Conservation (phyloP, 1,284 basidiomycete genomes). For the Trametes polyzona region DNA sequence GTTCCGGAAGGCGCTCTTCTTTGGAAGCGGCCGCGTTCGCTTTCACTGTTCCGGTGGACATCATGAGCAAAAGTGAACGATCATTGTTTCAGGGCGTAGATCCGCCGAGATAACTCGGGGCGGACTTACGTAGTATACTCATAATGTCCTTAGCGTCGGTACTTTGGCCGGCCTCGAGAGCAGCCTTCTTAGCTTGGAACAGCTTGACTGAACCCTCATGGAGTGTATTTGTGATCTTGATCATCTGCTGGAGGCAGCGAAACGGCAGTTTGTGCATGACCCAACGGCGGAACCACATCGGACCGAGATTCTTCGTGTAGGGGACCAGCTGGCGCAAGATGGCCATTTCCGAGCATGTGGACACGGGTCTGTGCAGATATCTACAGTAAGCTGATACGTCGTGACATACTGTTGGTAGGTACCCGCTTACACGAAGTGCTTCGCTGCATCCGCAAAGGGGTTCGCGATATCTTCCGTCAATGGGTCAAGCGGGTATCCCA, state of each 20-base stretch:
- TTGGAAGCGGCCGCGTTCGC: constrained; percentile 28
- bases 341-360: background rate
- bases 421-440: background rate
- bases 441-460: constrained; percentile 1
- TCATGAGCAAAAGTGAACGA: no score
- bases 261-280: constrained; percentile 40
- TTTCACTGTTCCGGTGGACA: constrained; percentile 22
- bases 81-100: constrained; percentile 17
- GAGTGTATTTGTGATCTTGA: constrained; percentile 43
- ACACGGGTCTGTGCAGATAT: background rate
- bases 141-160: constrained; percentile 47
- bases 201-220: constrained; percentile 41
- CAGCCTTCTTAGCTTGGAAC: constrained; percentile 41
- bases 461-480: constrained; percentile 27
- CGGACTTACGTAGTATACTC: constrained; percentile 41
- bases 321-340: constrained; percentile 28
- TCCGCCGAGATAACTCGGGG: background rate
- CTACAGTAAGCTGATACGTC: background rate
- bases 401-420: background rate
- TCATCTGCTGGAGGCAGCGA: constrained; percentile 36
- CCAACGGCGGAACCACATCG: constrained; percentile 40
- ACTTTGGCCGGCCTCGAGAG: constrained; percentile 20
- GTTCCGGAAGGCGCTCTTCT: constrained; percentile 32
- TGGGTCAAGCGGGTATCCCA: constrained; percentile 35
- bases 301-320: constrained; percentile 37